Conservation (phyloP, 176 grass and related monocot species). For the Eragrostis nindensis region DNA sequence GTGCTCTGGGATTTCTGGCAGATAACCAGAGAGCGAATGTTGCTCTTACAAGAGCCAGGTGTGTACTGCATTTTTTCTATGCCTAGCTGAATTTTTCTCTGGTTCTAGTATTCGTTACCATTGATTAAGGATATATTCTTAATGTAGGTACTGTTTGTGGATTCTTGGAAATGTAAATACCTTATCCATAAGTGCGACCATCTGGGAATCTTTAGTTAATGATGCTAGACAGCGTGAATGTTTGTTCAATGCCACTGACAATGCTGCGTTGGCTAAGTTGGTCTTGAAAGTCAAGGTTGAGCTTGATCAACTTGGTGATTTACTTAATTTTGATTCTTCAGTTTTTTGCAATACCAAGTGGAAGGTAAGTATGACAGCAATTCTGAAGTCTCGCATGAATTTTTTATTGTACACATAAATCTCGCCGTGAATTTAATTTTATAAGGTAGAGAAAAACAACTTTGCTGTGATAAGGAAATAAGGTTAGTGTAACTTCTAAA, state of each 20-base stretch:
- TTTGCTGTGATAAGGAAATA: no score
- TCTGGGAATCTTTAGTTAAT: slow-evolving; percentile 60
- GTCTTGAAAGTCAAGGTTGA: neutral
- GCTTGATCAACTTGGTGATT: slow-evolving; percentile 10
- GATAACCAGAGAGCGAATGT: slow-evolving; percentile 75
- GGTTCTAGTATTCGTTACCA: no score
- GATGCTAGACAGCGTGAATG: slow-evolving; percentile 52
- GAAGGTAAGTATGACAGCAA: neutral
- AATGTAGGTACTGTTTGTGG: slow-evolving; percentile 81
- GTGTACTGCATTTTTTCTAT: slow-evolving; percentile 2
- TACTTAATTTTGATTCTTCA: slow-evolving; percentile 2
- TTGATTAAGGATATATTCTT: slow-evolving; percentile 14
- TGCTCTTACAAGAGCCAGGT: slow-evolving; percentile 87
- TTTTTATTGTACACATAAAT: neutral
- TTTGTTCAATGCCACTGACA: slow-evolving; percentile 53
- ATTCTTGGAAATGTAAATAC: slow-evolving; percentile 69
- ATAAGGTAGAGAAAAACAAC: no score
- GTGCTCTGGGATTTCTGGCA: slow-evolving; percentile 62
- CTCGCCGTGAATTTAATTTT: neutral
- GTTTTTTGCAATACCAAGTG: slow-evolving; percentile 3
- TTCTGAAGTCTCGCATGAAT: neutral
- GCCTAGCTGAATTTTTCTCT: neutral
- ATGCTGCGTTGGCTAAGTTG: neutral
- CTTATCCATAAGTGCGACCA: slow-evolving; percentile 50
- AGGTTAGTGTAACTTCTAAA: no score